Evolutionary conservation across 2,329 filamentous ascomycete species (phyloP).

Genomic region (Xylariaceae sp.): DNA sequence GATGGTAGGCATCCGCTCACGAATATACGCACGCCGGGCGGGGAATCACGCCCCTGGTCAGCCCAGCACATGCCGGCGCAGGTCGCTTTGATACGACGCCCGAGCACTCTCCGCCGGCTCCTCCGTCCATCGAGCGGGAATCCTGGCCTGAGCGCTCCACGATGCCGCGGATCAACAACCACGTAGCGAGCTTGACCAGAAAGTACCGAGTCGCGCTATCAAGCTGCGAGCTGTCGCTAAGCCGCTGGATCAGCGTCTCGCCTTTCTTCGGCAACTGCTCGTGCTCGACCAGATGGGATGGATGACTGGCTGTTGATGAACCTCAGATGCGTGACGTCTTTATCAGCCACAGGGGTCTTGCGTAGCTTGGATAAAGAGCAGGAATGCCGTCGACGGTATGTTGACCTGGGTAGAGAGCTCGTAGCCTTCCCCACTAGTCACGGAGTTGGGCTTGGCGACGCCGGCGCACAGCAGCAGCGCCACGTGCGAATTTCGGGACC

Average conservation of each 20-base stretch:
- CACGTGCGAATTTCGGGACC: background rate
- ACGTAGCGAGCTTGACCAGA: background rate
- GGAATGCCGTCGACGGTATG: background rate
- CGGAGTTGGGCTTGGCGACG: background rate
- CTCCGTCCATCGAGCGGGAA: background rate
- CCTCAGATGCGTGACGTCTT: background rate
- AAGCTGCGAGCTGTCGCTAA: background rate
- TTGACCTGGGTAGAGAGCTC: background rate
- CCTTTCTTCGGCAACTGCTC: background rate
- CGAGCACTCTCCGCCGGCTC: background rate
- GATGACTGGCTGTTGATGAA: background rate
- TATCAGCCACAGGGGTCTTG: background rate
- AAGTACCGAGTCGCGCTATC: background rate
- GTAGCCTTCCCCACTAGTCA: background rate
- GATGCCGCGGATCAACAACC: background rate
- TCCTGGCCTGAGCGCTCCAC: background rate
- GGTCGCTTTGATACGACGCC: background rate
- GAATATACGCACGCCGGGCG: background rate
- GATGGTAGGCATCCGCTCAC: background rate
- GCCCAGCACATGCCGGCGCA: background rate
- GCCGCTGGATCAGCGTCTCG: background rate
- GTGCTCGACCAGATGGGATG: background rate
- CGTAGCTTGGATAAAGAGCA: background rate
- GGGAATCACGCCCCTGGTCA: background rate
- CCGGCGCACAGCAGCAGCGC: background rate